Conservation (phyloP, 1,284 basidiomycete genomes). For the Tylopilus orsonianus region DNA sequence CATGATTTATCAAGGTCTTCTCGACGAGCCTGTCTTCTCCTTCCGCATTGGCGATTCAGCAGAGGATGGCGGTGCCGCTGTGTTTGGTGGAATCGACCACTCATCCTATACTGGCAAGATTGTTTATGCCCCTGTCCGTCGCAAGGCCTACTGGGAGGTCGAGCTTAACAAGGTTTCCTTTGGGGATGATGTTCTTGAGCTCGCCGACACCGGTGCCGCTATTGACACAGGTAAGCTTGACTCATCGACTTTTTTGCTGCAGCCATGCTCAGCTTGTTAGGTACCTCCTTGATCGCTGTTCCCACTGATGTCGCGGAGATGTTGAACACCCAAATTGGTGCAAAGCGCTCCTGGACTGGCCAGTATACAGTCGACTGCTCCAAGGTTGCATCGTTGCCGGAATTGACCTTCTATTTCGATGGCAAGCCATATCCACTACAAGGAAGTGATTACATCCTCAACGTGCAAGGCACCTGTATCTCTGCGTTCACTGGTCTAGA, state of each 20-base stretch:
- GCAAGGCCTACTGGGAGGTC: slow-evolving; percentile 99
- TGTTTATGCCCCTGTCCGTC: slow-evolving; percentile 87
- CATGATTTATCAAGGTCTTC: slow-evolving; percentile 83
- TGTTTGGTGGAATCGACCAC: slow-evolving; percentile 91
- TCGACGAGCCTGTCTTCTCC: slow-evolving; percentile 89
- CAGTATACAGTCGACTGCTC: slow-evolving; percentile 92
- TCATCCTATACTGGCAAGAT: slow-evolving; percentile 82
- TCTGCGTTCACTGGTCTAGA: slow-evolving; percentile 93
- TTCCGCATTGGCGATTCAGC: slow-evolving; percentile 93
- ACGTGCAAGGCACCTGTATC: slow-evolving; percentile 89
- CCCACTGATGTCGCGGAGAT: slow-evolving; percentile 97
- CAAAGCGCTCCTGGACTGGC: slow-evolving; percentile 90
- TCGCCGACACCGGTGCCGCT: slow-evolving; percentile 91
- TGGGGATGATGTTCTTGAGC: slow-evolving; percentile 81
- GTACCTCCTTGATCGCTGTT: slow-evolving; percentile 88
- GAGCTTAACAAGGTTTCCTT: slow-evolving; percentile 86
- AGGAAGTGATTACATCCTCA: slow-evolving; percentile 86
- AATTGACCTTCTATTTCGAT: slow-evolving; percentile 82
- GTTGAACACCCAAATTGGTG: slow-evolving; percentile 95
- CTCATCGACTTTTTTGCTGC: background rate
- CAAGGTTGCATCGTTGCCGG: slow-evolving; percentile 82
- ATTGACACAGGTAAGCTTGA: slow-evolving; percentile 83
- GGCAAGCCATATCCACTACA: slow-evolving; percentile 81
- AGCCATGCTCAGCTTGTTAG: slow-evolving; percentile 36
- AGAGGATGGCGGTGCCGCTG: slow-evolving; percentile 87